Evolutionary conservation across 2,329 filamentous ascomycete genomes (phyloP).

Genomic region (Ophiocordyceps robertsii): DNA sequence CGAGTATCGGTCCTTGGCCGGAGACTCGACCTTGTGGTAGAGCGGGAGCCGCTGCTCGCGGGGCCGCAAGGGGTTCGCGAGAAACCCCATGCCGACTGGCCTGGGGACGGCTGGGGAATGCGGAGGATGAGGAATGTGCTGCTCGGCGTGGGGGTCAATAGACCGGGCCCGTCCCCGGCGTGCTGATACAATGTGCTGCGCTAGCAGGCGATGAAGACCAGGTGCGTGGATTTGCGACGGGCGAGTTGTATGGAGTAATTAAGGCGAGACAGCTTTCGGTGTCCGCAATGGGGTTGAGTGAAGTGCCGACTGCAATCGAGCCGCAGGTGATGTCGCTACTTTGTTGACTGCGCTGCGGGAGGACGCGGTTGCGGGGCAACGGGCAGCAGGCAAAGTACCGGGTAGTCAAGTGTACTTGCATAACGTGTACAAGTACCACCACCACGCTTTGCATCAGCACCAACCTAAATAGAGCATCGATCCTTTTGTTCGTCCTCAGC

Average conservation of each 20-base stretch:
- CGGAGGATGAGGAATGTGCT: neutral
- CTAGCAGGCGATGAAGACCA: too few species aligned
- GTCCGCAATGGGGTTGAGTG: too few species aligned
- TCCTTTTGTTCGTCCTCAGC: too few species aligned
- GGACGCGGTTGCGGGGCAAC: neutral
- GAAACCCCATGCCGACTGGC: constrained; percentile 30
- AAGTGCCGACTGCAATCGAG: neutral
- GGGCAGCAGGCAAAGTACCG: neutral
- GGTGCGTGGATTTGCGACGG: too few species aligned
- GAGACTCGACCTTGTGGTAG: constrained; percentile 30
- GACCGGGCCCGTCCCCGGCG: neutral
- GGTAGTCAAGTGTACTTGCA: too few species aligned
- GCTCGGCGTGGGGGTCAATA: neutral
- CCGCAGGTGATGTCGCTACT: neutral
- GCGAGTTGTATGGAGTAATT: too few species aligned
- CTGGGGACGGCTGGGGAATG: neutral
- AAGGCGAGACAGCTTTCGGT: too few species aligned
- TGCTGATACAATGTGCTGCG: too few species aligned
- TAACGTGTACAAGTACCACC: neutral
- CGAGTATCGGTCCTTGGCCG: constrained; percentile 36
- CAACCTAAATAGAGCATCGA: too few species aligned
- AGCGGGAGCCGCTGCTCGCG: constrained; percentile 35
- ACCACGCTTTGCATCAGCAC: too few species aligned
- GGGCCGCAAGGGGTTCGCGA: constrained; percentile 32
- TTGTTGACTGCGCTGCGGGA: neutral